phyloP scores from a whole-genome alignment of 2,329 filamentous ascomycete genomes.

The Colletotrichum lindemuthianum region DNA sequence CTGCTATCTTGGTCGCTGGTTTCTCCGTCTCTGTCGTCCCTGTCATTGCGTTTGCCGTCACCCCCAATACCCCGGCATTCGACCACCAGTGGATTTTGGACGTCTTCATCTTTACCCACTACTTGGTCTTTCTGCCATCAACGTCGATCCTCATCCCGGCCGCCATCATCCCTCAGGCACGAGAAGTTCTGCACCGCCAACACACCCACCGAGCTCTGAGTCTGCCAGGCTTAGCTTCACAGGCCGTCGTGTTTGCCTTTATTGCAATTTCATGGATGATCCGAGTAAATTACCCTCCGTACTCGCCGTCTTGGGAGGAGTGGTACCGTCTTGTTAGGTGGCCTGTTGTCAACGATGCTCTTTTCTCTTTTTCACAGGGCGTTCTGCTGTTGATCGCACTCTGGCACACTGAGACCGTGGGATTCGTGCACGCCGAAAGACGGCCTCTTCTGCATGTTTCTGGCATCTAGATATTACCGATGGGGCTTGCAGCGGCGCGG shows the following conservation, averaged over 20 bases:
- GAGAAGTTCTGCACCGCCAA: not conserved
- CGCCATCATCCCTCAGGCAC: not conserved
- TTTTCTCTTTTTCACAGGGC: not conserved
- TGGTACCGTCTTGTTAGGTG: constrained; percentile 27
- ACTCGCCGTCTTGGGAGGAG: constrained; percentile 1
- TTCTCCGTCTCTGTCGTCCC: not conserved
- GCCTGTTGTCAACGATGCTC: constrained; percentile 15
- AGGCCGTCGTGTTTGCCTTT: constrained; percentile 1
- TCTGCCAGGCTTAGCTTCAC: not conserved
- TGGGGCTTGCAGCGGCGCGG: too few relatives aligned
- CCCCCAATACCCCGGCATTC: not conserved
- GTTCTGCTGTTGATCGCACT: not conserved
- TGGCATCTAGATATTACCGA: too few relatives aligned
- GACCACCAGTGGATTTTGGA: not conserved
- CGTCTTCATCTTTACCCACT: not conserved
- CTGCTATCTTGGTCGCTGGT: too few relatives aligned
- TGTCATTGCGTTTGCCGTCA: not conserved
- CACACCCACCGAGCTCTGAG: not conserved
- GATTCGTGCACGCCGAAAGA: not conserved
- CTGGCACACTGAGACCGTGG: not conserved
- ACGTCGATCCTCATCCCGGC: not conserved
- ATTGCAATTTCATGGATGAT: constrained; percentile 15
- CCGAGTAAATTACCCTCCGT: not conserved
- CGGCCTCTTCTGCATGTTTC: not conserved
- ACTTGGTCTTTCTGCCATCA: not conserved